phyloP scores from a whole-genome alignment of 202 grass and related monocot genomes.

The Carex arenaria region DNA sequence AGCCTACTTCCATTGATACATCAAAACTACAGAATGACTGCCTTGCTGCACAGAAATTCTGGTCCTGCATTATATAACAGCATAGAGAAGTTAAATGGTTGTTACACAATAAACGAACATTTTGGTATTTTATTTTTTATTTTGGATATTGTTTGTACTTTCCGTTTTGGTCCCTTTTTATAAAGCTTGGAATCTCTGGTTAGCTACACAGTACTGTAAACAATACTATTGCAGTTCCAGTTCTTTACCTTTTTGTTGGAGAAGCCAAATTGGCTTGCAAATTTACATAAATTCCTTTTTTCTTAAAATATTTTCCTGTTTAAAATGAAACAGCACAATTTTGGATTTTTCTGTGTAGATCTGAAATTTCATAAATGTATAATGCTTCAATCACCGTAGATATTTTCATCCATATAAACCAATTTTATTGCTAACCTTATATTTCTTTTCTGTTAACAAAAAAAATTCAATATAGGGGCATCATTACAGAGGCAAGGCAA shows the following conservation, averaged over 20 bases:
- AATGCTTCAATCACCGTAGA: neutral
- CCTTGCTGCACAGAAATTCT: neutral
- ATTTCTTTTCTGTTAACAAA: neutral
- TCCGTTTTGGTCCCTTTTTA: neutral
- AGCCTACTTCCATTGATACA: neutral
- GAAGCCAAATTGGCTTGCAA: neutral
- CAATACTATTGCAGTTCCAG: neutral
- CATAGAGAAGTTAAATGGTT: neutral
- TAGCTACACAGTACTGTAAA: neutral
- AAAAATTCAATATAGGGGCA: conserved; percentile 52
- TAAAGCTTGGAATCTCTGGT: neutral
- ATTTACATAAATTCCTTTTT: neutral
- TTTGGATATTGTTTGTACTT: neutral
- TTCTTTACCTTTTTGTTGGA: neutral
- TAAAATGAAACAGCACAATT: neutral
- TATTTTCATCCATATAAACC: neutral
- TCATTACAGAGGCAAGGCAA: conserved; percentile 93
- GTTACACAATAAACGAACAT: neutral
- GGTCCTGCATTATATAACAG: neutral
- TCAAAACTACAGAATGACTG: neutral
- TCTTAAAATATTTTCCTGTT: neutral
- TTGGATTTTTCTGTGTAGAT: neutral
- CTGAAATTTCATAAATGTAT: neutral
- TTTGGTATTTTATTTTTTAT: neutral
- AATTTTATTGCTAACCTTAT: neutral